Base-by-base conservation (phyloP, 2,329 filamentous ascomycete genomes). In the Ceratocystis ficicola region DNA sequence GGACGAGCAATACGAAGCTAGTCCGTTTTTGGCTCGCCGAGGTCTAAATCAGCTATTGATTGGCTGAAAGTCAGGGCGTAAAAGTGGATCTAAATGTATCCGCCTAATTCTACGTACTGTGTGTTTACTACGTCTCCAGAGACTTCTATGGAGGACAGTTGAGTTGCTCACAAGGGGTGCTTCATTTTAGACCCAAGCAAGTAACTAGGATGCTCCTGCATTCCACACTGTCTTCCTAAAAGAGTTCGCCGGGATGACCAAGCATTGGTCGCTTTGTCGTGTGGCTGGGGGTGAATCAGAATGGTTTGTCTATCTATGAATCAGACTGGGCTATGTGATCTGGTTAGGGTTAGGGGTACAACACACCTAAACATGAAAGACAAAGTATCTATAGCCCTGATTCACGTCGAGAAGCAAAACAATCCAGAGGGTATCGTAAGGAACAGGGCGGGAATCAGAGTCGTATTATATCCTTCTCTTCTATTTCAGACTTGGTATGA, bases 21-120 rank as follows among this genome's bases (percentile, higher is more conserved):
- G 41, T 32, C 68, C 66, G 10, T 46, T 69, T 69, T 63, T 20
- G 68, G 64, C 65, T 69, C 65, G 68, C 66, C 68, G 66, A 25
- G 46, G 12, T 46, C 5, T n/a, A 25, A 5, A 3, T 15, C 5
- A 10, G 3, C n/a, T 20, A 55, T 12, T 63, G 12, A 69, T 69
- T 68, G 68, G 68, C 46, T 17, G 30, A 4, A 25, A 17, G 5
- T 6, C 1, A 17, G 5, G 7, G 2, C 4, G 0, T 10, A 15
- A 32, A 6, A 32, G 52, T 22, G 52, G 52, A 30, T 25, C 12
- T 7, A 1, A 1, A 8, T 30, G 5, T 32, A 25, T 10, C 8
- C 20, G n/a, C 48, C 20, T 8, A 5, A 3, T n/a, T 57, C 12
- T 57, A 30, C 28, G 10, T 25, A 57, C 52, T 30, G 52, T 30